Evolutionary conservation across 306 rosid genomes (phyloP).

Genomic region (Corylus heterophylla): DNA sequence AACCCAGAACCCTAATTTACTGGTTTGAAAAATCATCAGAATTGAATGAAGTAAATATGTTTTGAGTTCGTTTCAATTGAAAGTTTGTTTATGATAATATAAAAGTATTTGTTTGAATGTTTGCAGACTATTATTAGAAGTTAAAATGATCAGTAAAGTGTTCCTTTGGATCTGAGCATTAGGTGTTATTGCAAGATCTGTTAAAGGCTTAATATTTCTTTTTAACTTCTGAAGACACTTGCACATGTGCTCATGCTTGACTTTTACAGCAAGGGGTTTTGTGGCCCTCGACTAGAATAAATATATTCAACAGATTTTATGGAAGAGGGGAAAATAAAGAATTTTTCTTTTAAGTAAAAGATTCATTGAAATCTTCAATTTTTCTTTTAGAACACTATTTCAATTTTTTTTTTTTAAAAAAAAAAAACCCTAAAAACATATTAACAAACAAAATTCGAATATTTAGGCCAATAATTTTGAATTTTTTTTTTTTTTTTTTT

Average conservation of each 20-base stretch:
- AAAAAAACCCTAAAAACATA: too few relatives aligned
- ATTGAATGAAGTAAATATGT: slow-evolving; percentile 4
- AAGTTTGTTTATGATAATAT: slow-evolving; percentile 13
- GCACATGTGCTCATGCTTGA: slow-evolving; percentile 18
- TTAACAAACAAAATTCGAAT: too few relatives aligned
- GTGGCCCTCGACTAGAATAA: slow-evolving; percentile 2
- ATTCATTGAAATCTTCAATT: background rate
- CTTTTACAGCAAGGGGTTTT: background rate
- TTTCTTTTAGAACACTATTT: too few relatives aligned
- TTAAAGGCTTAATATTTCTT: background rate
- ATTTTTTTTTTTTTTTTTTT: too few relatives aligned
- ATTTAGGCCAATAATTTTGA: too few relatives aligned
- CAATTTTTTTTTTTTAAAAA: too few relatives aligned
- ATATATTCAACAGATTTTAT: background rate
- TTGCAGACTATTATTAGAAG: background rate
- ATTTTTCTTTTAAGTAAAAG: too few relatives aligned
- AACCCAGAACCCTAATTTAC: slow-evolving; percentile 3
- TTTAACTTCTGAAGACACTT: slow-evolving; percentile 3
- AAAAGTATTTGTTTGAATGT: slow-evolving; percentile 9
- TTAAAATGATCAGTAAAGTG: background rate
- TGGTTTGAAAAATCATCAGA: slow-evolving; percentile 8
- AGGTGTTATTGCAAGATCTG: background rate
- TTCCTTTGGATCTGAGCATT: slow-evolving; percentile 25
- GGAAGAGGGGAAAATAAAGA: too few relatives aligned
- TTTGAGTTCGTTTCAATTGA: slow-evolving; percentile 10